Evolutionary conservation across 768 basidiomycete genomes (phyloP).

Genomic region (Russula sp.): DNA sequence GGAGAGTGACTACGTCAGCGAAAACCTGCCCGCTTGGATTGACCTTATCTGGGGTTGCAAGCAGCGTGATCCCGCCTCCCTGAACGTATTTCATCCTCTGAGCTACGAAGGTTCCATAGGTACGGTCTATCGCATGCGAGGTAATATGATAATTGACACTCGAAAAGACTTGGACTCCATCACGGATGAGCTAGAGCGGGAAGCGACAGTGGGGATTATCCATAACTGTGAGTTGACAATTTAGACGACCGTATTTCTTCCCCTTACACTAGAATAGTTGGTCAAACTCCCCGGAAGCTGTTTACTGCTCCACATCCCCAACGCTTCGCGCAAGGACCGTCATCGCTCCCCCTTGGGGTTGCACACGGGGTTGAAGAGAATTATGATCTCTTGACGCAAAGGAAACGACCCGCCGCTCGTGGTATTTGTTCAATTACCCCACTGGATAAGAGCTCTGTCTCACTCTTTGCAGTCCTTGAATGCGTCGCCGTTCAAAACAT

Average conservation of each 20-base stretch:
- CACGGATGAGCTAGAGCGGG: conserved; percentile 79
- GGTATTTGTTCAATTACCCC: conserved; percentile 39
- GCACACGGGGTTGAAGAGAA: conserved; percentile 84
- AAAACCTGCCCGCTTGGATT: conserved; percentile 84
- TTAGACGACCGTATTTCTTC: neutral
- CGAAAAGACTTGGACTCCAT: conserved; percentile 77
- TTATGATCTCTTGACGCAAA: conserved; percentile 62
- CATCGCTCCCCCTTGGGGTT: conserved; percentile 65
- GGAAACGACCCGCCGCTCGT: conserved; percentile 48
- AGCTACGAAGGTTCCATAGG: conserved; percentile 92
- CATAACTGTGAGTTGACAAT: conserved; percentile 73
- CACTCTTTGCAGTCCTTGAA: conserved; percentile 42
- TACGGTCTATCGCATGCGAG: conserved; percentile 31
- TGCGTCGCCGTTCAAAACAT: conserved; percentile 49
- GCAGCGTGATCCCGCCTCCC: conserved; percentile 69
- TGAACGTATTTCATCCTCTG: conserved; percentile 89
- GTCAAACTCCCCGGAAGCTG: conserved; percentile 87
- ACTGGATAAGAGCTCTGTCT: neutral
- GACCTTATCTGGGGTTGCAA: conserved; percentile 91
- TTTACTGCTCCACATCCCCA: conserved; percentile 75
- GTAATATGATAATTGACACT: neutral
- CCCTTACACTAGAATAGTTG: conserved; percentile 49
- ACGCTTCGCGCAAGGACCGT: conserved; percentile 67
- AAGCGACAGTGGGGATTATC: conserved; percentile 92
- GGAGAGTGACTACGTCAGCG: conserved; percentile 84